Evolutionary conservation across 805 yeast species (phyloP).

Genomic region (Metschnikowia gruessii): DNA sequence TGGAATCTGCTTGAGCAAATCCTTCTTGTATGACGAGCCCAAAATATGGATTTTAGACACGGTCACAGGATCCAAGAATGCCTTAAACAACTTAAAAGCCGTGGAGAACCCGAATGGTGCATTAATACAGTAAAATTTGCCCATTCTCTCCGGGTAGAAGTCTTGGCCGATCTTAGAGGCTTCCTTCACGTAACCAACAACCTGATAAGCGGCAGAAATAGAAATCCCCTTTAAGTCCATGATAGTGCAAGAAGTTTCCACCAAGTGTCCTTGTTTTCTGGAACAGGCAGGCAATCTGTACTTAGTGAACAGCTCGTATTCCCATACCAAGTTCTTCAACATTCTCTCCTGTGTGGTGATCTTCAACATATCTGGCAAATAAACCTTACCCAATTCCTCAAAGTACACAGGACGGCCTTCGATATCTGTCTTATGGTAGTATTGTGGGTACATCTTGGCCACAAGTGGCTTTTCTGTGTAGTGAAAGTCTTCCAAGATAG

Average conservation of each 20-base stretch:
- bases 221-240: slow-evolving; percentile 95
- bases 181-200: slow-evolving; percentile 82
- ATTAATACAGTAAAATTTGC: slow-evolving; percentile 90
- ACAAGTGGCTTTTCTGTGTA: slow-evolving; percentile 91
- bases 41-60: slow-evolving; percentile 90
- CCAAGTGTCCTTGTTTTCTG: slow-evolving; percentile 68
- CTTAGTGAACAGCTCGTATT: slow-evolving; percentile 84
- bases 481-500: slow-evolving; percentile 81
- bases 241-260: slow-evolving; percentile 96
- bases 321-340: slow-evolving; percentile 96
- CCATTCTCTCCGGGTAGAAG: slow-evolving; percentile 99
- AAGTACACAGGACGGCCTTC: slow-evolving; percentile 96
- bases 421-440: slow-evolving; percentile 93
- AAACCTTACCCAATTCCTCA: slow-evolving; percentile 91
- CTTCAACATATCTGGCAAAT: slow-evolving; percentile 86
- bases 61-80: slow-evolving; percentile 95
- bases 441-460: slow-evolving; percentile 90
- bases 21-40: slow-evolving; percentile 74
- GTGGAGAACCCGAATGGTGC: slow-evolving; percentile 98
- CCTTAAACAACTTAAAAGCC: slow-evolving; percentile 86
- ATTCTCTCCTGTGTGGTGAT: slow-evolving; percentile 94
- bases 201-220: slow-evolving; percentile 77
- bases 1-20: slow-evolving; percentile 88
- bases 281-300: slow-evolving; percentile 93
- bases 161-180: slow-evolving; percentile 95